Evolutionary conservation across 23 red algal genomes (phyloP), one percentile per base, ranked within the genome.

Genomic region (Gracilariopsis chorda): DNA sequence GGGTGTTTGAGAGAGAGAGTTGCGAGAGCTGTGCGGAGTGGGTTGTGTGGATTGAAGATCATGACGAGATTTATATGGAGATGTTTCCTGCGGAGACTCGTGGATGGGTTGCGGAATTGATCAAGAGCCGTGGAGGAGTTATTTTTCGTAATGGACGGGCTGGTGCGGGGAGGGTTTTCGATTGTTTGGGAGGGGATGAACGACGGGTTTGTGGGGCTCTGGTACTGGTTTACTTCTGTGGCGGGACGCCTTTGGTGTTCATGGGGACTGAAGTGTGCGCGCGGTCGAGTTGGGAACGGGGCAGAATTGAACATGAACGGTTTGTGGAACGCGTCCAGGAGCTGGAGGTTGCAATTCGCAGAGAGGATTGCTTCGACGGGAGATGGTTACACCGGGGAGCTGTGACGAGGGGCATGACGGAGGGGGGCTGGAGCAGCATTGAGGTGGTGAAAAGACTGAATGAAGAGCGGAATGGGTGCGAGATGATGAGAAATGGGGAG

Each of bases 1-100:
- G 45, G 14, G 77, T 94, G 33, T 88, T 94, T 42, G 30, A 55
- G 20, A 48, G 48, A 23, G 10, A 3, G 76, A 16, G 30, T 2
- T 34, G 34, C 48, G 60, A 30, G 55, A 44, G 37, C 91, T 70
- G 8, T 47, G 69, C 9, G 90, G 68, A 1, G 74, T 98, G 92
- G 92, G 44, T 89, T 10, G 93, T 93, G 45, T 21, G 90, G 46
- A 57, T 98, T 4, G 96, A 92, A 51, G 92, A 98, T 49, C 89
- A 98, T 82, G 96, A 95, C 53, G 96, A 95, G 64, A 91, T 68
- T 0, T 93, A 90, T 55, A 34, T 98, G 81, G 83, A 89, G 11
- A 90, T 95, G 40, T 93, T 68, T 23, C 75, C 78, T 0, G 44
- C 47, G 45, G 86, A 88, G 62, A 82, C 93, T 19, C 82, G 96